Evolutionary conservation across 140 eudicot species (phyloP), one percentile per base, ranked within the genome.

Genomic region (Cichorium intybus): DNA sequence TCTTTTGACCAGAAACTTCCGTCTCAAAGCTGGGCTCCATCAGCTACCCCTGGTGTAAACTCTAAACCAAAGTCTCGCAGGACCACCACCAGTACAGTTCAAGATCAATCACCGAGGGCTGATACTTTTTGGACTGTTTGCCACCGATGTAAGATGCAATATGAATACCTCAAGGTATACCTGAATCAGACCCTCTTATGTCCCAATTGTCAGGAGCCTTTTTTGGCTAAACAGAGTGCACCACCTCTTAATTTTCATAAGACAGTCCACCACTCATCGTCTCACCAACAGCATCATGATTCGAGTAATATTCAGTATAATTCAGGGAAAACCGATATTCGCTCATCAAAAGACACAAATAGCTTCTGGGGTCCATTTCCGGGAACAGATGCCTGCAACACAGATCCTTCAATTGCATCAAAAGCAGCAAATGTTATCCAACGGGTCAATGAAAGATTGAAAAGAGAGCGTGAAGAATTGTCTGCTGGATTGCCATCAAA

Each of bases 51-150:
- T 79, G 96, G 98, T 45, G 64, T 51, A 51, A 55, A 75, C 53
- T 46, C 85, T 50, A 79, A 57, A 55, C 56, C 75, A 34, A 82
- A 68, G 64, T 17, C 74, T 26, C 79, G 55, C 27, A 77, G 37
- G 21, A 72, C 60, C 61, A 61, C 68, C 12, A 51, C 59, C 24
- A 53, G 53, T 53, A 31, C 31, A 64, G 60, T 63, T 47, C 55
- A 72, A 31, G 35, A 31, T 5, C 35, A 5, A 5, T 31, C 7
- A 31, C 35, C 35, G 7, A 62, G 87, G 63, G 62, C 52, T 7
- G 87, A 81, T 68, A 88, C 99, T 34, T 93, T 93, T 60, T 93
- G 99, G 99, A 93, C 99, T 9, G 75, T 86, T 39, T 93, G 99
- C 60, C 83, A 76, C 47, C 55, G 80, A 20, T 93, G 99, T 75